Percentiles rank a stretch among this genome's conserved stretches.
Conservation (phyloP, 2,329 filamentous ascomycete species). For the Aspergillaceae sp. region DNA sequence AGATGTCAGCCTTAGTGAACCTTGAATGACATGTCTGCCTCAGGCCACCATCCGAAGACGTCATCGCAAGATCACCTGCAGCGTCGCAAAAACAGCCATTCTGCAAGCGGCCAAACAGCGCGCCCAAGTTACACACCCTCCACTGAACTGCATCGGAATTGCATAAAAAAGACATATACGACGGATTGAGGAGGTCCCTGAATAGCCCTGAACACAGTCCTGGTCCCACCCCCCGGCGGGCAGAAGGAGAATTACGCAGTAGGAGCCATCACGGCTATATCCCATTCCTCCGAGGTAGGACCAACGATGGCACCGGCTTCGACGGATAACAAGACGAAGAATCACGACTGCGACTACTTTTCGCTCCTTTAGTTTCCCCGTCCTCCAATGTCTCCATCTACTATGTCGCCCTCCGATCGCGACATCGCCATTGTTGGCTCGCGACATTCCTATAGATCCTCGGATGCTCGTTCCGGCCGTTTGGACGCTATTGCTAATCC, state of each 20-base stretch:
- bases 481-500: conserved; percentile 48
- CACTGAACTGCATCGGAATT: background rate
- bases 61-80: background rate
- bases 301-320: too few species aligned
- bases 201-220: background rate
- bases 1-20: too few species aligned
- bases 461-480: conserved; percentile 21
- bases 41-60: background rate
- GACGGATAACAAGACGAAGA: too few species aligned
- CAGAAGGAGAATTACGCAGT: conserved; percentile 41
- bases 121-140: background rate
- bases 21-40: too few species aligned
- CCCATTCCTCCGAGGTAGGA: conserved; percentile 12
- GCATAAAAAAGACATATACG: too few species aligned
- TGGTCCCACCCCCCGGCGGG: conserved; percentile 15
- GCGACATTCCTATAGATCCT: conserved; percentile 11
- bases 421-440: conserved; percentile 7
- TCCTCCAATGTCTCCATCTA: conserved; percentile 1
- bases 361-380: too few species aligned
- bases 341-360: too few species aligned
- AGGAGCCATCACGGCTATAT: conserved; percentile 34
- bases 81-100: too few species aligned
- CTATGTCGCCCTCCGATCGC: conserved; percentile 26
- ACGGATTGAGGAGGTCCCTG: too few species aligned
- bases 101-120: background rate